Percentiles rank a stretch among this genome's conserved stretches.
Conservation (phyloP, 495 filamentous ascomycete species). For the Talaromyces ruber region DNA sequence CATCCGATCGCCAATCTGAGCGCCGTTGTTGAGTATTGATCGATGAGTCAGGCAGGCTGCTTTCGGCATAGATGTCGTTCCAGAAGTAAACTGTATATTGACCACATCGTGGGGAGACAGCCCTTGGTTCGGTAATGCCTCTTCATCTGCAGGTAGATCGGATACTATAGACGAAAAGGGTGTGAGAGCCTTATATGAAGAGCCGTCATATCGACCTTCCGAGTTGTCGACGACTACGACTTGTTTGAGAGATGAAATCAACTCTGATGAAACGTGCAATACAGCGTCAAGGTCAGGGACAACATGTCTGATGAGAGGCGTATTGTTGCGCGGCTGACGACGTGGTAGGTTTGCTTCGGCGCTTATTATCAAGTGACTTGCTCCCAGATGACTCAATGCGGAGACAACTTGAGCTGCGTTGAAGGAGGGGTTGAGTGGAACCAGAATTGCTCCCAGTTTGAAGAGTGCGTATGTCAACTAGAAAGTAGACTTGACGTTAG, state of each 20-base stretch:
- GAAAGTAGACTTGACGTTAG: neutral
- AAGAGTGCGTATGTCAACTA: slow-evolving; percentile 78
- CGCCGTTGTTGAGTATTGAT: slow-evolving; percentile 85
- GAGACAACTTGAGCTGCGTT: slow-evolving; percentile 68
- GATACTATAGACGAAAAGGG: slow-evolving; percentile 41
- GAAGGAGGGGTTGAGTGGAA: slow-evolving; percentile 90
- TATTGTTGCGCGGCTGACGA: slow-evolving; percentile 71
- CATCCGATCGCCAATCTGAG: slow-evolving; percentile 76
- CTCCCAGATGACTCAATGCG: slow-evolving; percentile 67
- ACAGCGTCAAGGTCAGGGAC: slow-evolving; percentile 45
- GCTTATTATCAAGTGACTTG: slow-evolving; percentile 72
- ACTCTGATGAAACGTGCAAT: slow-evolving; percentile 48
- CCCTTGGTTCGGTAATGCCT: slow-evolving; percentile 25
- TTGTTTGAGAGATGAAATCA: slow-evolving; percentile 58
- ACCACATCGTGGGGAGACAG: slow-evolving; percentile 65
- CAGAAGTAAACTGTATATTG: slow-evolving; percentile 96
- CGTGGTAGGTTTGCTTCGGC: slow-evolving; percentile 78
- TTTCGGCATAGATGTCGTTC: slow-evolving; percentile 85
- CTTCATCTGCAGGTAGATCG: slow-evolving; percentile 40
- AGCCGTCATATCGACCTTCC: slow-evolving; percentile 42
- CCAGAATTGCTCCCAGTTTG: slow-evolving; percentile 86
- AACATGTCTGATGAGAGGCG: slow-evolving; percentile 56
- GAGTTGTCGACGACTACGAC: slow-evolving; percentile 82
- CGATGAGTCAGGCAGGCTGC: slow-evolving; percentile 82
- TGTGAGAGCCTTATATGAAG: slow-evolving; percentile 37